These are phyloP conservation scores for Lupinus albus DNA, from an alignment of 306 rosid species.

Conservation along the genomic window DNA sequence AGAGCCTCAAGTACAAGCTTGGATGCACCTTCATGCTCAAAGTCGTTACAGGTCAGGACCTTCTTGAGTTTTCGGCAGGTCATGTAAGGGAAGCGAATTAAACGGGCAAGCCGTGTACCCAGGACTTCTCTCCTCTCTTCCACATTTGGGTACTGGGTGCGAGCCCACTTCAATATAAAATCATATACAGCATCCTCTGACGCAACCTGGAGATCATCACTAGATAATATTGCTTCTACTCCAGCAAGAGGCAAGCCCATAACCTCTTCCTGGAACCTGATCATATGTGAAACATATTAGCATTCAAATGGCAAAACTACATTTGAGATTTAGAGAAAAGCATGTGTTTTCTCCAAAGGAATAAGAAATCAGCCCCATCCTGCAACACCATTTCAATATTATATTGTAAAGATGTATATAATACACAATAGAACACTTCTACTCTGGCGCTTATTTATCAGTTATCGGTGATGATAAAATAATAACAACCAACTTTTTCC, in stretches of 20 bases:
- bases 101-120: slow-evolving; percentile 65
- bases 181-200: slow-evolving; percentile 98
- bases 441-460: not conserved
- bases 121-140: slow-evolving; percentile 82
- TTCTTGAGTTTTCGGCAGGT: slow-evolving; percentile 88
- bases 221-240: slow-evolving; percentile 75
- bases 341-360: not conserved
- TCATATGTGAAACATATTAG: slow-evolving; percentile 30
- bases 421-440: not conserved
- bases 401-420: not conserved
- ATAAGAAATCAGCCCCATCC: not conserved
- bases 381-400: not conserved
- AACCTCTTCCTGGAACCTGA: slow-evolving; percentile 83
- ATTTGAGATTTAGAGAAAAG: slow-evolving; percentile 16
- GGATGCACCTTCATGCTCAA: slow-evolving; percentile 73
- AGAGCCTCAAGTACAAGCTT: slow-evolving; percentile 89
- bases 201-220: slow-evolving; percentile 88
- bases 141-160: slow-evolving; percentile 63
- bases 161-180: slow-evolving; percentile 85
- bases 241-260: slow-evolving; percentile 84
- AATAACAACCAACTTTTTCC: not conserved
- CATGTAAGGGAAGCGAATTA: slow-evolving; percentile 87
- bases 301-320: slow-evolving; percentile 27
- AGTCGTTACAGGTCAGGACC: slow-evolving; percentile 79
- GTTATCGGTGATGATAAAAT: not conserved